phyloP scores from a whole-genome alignment of 495 filamentous ascomycete species.

The Wilcoxina mikolae region DNA sequence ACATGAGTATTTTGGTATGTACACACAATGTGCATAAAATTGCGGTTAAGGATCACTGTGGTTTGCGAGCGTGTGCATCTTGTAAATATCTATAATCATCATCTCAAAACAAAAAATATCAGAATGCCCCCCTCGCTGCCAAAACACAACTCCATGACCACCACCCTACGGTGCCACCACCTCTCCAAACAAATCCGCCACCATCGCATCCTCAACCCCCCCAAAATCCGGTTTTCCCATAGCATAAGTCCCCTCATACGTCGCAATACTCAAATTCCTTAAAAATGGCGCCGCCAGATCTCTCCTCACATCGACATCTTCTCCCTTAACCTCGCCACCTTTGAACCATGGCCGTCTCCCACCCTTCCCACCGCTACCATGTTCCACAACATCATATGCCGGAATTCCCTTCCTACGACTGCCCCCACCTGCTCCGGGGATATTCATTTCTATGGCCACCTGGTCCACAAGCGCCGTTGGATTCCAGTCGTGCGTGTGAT shows the following conservation, averaged over 20 bases:
- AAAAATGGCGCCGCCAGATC: conserved; percentile 76
- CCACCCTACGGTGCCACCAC: too few relatives aligned
- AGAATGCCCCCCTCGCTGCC: too few relatives aligned
- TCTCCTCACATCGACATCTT: conserved; percentile 17
- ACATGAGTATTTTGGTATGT: too few relatives aligned
- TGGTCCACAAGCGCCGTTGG: conserved; percentile 70
- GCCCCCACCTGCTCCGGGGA: background rate
- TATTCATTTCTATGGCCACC: conserved; percentile 54
- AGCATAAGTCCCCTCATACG: conserved; percentile 80
- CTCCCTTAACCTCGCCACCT: conserved; percentile 25
- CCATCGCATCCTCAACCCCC: conserved; percentile 49
- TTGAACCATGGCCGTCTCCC: conserved; percentile 54
- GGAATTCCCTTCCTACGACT: background rate
- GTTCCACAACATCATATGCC: background rate
- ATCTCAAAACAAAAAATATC: too few relatives aligned
- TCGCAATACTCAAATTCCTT: conserved; percentile 73
- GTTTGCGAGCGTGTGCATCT: too few relatives aligned
- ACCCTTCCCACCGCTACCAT: conserved; percentile 7
- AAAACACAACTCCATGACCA: too few relatives aligned
- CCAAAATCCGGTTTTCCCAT: conserved; percentile 59
- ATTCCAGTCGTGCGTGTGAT: conserved; percentile 28
- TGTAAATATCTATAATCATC: too few relatives aligned
- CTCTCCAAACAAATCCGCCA: conserved; percentile 78
- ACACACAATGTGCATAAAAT: too few relatives aligned
- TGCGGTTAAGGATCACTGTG: too few relatives aligned